Evolutionary conservation across 805 yeast genomes (phyloP).

Genomic region (Yamadazyma phyllophila): DNA sequence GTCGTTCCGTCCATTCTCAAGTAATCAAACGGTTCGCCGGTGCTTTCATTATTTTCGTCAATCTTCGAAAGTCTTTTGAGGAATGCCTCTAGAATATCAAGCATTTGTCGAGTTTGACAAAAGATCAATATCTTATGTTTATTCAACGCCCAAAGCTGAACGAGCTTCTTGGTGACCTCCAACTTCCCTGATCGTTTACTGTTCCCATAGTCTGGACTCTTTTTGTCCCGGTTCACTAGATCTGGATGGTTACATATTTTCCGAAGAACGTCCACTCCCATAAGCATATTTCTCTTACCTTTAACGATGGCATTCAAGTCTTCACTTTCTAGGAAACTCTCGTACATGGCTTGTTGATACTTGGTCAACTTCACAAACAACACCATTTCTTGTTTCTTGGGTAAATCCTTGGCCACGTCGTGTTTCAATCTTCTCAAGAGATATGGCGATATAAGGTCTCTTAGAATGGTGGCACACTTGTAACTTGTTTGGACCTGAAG

Average conservation of each 20-base stretch:
- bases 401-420: conserved; percentile 94
- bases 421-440: conserved; percentile 80
- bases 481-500: conserved; percentile 95
- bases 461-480: conserved; percentile 87
- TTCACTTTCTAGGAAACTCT: conserved; percentile 69
- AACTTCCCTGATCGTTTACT: conserved; percentile 78
- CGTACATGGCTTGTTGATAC: conserved; percentile 70
- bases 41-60: conserved; percentile 14
- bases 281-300: conserved; percentile 78
- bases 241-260: conserved; percentile 98
- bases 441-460: conserved; percentile 89
- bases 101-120: conserved; percentile 92
- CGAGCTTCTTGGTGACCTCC: conserved; percentile 77
- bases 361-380: conserved; percentile 83
- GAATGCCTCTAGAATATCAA: conserved; percentile 77
- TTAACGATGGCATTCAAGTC: conserved; percentile 69
- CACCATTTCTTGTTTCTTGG: conserved; percentile 91
- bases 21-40: conserved; percentile 38
- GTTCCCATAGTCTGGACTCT: conserved; percentile 48
- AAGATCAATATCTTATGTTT: conserved; percentile 81
- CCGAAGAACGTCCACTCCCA: conserved; percentile 85
- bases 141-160: conserved; percentile 73
- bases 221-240: conserved; percentile 37
- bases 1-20: conserved; percentile 96
- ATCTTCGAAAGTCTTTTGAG: conserved; percentile 38